Evolutionary conservation across 2,329 filamentous ascomycete genomes (phyloP).

Genomic region (Paecilomyces dactylethromorphus): DNA sequence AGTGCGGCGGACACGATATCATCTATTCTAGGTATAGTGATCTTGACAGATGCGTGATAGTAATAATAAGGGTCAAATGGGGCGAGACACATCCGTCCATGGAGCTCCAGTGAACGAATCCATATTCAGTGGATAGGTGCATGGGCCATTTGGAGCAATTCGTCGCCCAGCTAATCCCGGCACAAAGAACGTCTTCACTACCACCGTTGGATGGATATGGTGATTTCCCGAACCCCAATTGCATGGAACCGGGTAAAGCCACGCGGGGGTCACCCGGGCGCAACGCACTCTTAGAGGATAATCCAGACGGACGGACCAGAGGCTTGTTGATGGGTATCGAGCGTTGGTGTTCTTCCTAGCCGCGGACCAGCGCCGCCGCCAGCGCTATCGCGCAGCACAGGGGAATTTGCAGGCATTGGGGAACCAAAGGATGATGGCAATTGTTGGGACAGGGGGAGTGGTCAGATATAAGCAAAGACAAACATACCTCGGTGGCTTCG

Average conservation of each 20-base stretch:
- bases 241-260: not conserved
- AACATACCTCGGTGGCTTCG: conserved; percentile 6
- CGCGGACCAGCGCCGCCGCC: not conserved
- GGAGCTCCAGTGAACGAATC: not conserved
- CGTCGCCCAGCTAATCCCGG: not conserved
- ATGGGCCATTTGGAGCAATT: not conserved
- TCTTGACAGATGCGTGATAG: not conserved
- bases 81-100: not conserved
- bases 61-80: not conserved
- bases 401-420: not conserved
- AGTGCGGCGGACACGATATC: not conserved
- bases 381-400: not conserved
- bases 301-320: not conserved
- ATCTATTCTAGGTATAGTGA: not conserved
- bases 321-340: not conserved
- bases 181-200: not conserved
- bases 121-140: not conserved
- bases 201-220: not conserved
- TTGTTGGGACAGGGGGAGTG: conserved; percentile 16
- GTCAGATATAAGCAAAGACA: conserved; percentile 45
- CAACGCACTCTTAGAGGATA: not conserved
- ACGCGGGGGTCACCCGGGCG: not conserved
- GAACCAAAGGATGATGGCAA: not conserved
- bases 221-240: not conserved
- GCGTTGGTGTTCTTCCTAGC: not conserved